A percentile compares a stretch with the other conserved stretches of the same genome.
These are phyloP conservation scores for Flammula alnicola DNA, from an alignment of 1,284 basidiomycete species.

Conservation along the genomic window DNA sequence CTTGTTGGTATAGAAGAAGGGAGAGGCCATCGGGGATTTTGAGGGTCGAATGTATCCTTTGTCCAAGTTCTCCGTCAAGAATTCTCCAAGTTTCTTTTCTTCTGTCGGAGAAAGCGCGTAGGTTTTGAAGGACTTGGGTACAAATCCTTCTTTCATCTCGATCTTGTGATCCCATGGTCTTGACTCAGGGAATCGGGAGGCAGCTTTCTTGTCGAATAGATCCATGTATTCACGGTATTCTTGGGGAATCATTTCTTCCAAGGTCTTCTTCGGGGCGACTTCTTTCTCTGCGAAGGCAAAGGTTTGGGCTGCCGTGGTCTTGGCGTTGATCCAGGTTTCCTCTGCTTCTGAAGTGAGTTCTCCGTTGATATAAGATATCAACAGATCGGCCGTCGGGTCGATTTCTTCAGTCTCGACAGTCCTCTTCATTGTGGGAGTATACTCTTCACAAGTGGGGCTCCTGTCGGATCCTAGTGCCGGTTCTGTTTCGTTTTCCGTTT, in stretches of 20 bases:
- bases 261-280: background rate
- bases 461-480: too few relatives aligned
- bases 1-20: constrained; percentile 41
- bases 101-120: constrained; percentile 32
- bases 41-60: constrained; percentile 31
- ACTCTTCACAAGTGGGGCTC: too few relatives aligned
- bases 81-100: constrained; percentile 29
- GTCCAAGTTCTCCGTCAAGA: constrained; percentile 36
- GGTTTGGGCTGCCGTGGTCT: too few relatives aligned
- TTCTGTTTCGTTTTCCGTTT: too few relatives aligned
- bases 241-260: constrained; percentile 5
- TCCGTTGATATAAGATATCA: too few relatives aligned
- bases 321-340: too few relatives aligned
- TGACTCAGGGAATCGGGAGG: constrained; percentile 16
- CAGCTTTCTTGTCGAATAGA: constrained; percentile 23
- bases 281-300: too few relatives aligned
- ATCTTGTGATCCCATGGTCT: constrained; percentile 25
- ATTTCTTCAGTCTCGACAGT: too few relatives aligned
- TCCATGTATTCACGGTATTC: constrained; percentile 11
- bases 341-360: too few relatives aligned
- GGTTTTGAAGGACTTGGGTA: constrained; percentile 17
- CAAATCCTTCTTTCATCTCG: constrained; percentile 2
- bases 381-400: too few relatives aligned
- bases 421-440: too few relatives aligned
- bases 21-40: constrained; percentile 37